Evolutionary conservation across 257 asterid species (phyloP).

Genomic region (Solanum tarapatanum): DNA sequence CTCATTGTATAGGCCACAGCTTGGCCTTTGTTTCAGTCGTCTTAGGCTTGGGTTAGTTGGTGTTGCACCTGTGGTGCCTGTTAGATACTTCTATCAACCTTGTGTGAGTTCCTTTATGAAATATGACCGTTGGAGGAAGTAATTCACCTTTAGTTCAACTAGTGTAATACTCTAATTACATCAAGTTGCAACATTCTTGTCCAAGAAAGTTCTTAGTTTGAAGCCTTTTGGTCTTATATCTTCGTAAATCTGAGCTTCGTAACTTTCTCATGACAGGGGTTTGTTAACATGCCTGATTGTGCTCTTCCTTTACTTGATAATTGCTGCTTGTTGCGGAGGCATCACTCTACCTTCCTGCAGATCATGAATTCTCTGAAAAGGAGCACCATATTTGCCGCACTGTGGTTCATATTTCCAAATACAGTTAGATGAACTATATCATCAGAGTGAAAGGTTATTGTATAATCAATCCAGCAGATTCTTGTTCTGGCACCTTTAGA

Average conservation of each 20-base stretch:
- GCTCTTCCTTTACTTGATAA: background rate
- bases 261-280: background rate
- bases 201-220: background rate
- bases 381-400: background rate
- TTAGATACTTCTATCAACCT: background rate
- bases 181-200: background rate
- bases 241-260: background rate
- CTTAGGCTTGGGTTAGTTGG: background rate
- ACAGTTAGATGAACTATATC: background rate
- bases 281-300: conserved; percentile 4
- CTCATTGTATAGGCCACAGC: background rate
- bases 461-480: background rate
- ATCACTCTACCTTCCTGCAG: conserved; percentile 4
- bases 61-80: background rate
- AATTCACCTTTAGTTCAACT: background rate
- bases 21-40: background rate
- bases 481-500: background rate
- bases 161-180: background rate
- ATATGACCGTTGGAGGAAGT: background rate
- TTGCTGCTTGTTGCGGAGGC: conserved; percentile 7
- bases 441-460: background rate
- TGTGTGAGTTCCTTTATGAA: background rate
- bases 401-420: background rate
- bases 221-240: background rate
- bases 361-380: background rate